Percentiles rank a stretch among this genome's conserved stretches.
Evolutionary conservation across 202 grass and related monocot species (phyloP).

Genomic region (Carex arenaria): DNA sequence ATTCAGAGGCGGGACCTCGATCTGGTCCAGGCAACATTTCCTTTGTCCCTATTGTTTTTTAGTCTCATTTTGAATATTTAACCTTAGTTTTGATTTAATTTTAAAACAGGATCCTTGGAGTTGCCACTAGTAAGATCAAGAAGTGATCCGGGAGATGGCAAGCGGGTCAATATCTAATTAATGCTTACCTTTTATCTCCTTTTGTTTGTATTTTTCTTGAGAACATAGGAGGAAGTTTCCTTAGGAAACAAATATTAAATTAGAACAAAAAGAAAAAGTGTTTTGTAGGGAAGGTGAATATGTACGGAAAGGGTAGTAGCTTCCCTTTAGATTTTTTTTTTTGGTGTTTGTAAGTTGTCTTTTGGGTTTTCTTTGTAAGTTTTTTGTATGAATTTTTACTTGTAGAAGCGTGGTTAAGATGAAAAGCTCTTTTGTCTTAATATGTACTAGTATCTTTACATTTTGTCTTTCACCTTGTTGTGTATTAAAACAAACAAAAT

Average conservation of each 20-base stretch:
- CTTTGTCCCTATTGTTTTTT: neutral
- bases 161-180: neutral
- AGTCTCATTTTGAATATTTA: neutral
- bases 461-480: neutral
- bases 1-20: neutral
- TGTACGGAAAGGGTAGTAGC: neutral
- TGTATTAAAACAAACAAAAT: slow-evolving; percentile 1
- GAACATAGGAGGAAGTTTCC: slow-evolving; percentile 11
- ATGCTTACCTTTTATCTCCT: neutral
- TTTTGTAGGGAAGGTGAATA: slow-evolving; percentile 9
- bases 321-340: neutral
- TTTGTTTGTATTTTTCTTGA: slow-evolving; percentile 14
- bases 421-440: neutral
- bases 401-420: slow-evolving; percentile 10
- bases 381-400: slow-evolving; percentile 1
- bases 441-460: neutral
- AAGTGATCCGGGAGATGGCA: slow-evolving; percentile 49
- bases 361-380: neutral
- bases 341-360: neutral
- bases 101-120: slow-evolving; percentile 24
- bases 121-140: slow-evolving; percentile 37
- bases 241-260: neutral
- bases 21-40: neutral
- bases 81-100: neutral
- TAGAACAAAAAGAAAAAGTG: neutral